phyloP scores from a whole-genome alignment of 192 early-diverging fungal species.

The Backusella tarrabulga region DNA sequence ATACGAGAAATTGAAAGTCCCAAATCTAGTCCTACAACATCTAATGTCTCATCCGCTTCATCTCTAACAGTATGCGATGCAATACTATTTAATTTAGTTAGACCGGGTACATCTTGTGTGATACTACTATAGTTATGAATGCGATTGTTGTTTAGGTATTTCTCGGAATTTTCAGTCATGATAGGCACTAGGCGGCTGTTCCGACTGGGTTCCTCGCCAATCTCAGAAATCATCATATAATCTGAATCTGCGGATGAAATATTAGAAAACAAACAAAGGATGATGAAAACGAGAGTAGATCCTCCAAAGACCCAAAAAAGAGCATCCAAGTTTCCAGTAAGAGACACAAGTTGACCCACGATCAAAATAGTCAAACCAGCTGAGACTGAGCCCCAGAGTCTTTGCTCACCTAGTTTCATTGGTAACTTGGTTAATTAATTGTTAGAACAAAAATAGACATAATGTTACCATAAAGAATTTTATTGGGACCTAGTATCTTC shows the following conservation, averaged over 20 bases:
- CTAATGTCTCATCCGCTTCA: conserved; percentile 24
- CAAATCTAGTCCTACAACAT: conserved; percentile 17
- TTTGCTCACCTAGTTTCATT: conserved; percentile 25
- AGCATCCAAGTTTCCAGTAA: conserved; percentile 14
- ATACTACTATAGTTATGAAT: background rate
- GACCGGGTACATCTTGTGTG: background rate
- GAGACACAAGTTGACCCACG: conserved; percentile 17
- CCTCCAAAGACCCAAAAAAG: conserved; percentile 34
- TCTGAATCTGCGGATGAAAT: background rate
- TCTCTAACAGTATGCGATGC: conserved; percentile 15
- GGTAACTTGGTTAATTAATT: background rate
- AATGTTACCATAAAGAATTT: conserved; percentile 40
- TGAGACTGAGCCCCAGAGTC: conserved; percentile 35
- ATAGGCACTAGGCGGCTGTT: background rate
- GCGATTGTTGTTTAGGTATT: background rate
- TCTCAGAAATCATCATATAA: background rate
- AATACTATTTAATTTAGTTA: conserved; percentile 18
- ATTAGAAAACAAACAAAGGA: conserved; percentile 15
- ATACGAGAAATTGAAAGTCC: conserved; percentile 19
- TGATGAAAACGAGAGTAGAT: conserved; percentile 13
- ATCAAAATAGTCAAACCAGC: conserved; percentile 25
- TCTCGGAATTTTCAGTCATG: background rate
- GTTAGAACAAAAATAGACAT: background rate
- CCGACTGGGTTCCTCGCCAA: background rate
- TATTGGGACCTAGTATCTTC: conserved; percentile 39